A percentile compares a stretch with the other conserved stretches of the same genome.
These are phyloP conservation scores for Emiliania huxleyi DNA, from an alignment of 78 protist species.

Conservation along the genomic window DNA sequence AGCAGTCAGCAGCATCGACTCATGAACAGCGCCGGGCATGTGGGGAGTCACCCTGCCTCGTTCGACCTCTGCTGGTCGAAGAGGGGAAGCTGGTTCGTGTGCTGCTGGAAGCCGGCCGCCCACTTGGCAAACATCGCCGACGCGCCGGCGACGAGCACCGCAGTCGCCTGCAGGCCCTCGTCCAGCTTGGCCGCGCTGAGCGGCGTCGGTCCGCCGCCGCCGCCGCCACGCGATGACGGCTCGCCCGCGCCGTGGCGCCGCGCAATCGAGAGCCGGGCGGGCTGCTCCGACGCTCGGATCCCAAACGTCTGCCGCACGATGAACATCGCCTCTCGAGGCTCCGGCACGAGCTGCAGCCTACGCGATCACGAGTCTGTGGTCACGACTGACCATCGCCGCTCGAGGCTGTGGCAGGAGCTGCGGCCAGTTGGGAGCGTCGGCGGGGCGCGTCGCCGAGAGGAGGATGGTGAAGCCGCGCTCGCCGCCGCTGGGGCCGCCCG, in stretches of 20 bases:
- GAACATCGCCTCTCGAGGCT: not conserved
- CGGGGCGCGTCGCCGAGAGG: not conserved
- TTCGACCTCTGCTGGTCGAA: not conserved
- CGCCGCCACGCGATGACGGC: no score
- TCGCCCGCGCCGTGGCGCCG: no score
- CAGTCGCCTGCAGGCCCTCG: not conserved
- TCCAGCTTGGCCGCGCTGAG: not conserved
- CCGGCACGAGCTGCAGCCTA: no score
- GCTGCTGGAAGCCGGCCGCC: not conserved
- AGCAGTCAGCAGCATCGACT: no score
- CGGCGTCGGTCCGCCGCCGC: not conserved
- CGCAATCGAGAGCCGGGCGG: not conserved
- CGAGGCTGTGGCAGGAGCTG: no score
- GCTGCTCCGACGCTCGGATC: not conserved
- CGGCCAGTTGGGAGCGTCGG: not conserved
- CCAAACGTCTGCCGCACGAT: not conserved
- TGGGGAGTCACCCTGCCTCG: no score
- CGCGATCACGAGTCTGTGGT: no score
- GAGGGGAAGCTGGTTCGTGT: conserved; percentile 16
- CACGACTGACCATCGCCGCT: no score
- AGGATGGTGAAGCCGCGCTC: not conserved
- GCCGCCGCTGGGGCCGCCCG: not conserved
- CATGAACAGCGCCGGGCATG: no score
- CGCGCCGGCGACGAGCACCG: conserved; percentile 1
- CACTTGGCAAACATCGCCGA: not conserved